phyloP scores from a whole-genome alignment of 1,284 basidiomycete genomes.

The Irpex sp. region DNA sequence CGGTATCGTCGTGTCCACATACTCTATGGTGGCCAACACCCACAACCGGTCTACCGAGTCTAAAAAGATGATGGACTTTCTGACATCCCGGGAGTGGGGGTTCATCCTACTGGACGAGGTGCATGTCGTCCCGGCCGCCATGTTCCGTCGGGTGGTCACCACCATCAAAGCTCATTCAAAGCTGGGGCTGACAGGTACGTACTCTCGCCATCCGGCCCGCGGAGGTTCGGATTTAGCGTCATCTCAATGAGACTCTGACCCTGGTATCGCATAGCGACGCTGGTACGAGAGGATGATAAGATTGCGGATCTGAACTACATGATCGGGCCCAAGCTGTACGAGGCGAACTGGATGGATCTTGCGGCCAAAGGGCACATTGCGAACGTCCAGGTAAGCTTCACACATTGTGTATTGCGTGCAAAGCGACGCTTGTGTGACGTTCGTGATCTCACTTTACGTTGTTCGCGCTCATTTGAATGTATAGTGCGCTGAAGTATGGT shows the following conservation, averaged over 20 bases:
- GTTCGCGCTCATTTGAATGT: not conserved
- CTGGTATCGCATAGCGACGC: constrained; percentile 61
- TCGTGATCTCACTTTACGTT: not conserved
- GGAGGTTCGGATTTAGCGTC: constrained; percentile 2
- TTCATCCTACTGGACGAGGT: constrained; percentile 96
- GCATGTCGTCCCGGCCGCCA: constrained; percentile 95
- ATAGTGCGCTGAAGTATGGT: constrained; percentile 99
- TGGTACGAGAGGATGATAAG: constrained; percentile 99
- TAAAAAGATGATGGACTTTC: constrained; percentile 98
- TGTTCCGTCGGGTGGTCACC: constrained; percentile 94
- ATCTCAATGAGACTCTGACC: not conserved
- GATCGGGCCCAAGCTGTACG: constrained; percentile 99
- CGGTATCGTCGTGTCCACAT: constrained; percentile 95
- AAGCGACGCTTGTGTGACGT: not conserved
- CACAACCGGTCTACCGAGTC: constrained; percentile 95
- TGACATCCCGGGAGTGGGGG: constrained; percentile 92
- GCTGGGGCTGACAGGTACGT: constrained; percentile 84
- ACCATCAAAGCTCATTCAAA: constrained; percentile 98
- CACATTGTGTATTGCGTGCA: not conserved
- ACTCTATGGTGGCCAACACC: constrained; percentile 98
- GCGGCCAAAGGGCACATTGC: constrained; percentile 99
- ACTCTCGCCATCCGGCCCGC: not conserved
- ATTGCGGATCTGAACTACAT: constrained; percentile 98
- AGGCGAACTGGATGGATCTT: constrained; percentile 99
- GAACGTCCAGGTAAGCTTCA: constrained; percentile 82